These are phyloP conservation scores for Sphagnum fallax DNA, from an alignment of 228 moss, liverwort and hornwort species.

Conservation along the genomic window DNA sequence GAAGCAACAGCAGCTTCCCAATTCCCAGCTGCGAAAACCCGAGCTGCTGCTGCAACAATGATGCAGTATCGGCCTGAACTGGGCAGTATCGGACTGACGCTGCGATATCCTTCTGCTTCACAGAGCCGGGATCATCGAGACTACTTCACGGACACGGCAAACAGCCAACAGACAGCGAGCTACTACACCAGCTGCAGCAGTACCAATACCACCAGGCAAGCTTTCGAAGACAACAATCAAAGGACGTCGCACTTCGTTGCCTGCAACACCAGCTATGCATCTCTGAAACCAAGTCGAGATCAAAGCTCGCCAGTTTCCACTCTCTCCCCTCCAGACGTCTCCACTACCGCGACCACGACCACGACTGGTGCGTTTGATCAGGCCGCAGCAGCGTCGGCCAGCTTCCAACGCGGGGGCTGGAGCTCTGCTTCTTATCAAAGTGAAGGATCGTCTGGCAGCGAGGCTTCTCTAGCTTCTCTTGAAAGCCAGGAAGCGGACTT, in stretches of 20 bases:
- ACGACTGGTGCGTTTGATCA: constrained; percentile 1
- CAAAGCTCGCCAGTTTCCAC: constrained; percentile 47
- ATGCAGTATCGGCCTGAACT: constrained; percentile 58
- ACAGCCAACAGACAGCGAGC: constrained; percentile 30
- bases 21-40: no score
- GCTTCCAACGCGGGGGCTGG: constrained; percentile 28
- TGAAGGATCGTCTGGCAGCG: constrained; percentile 34
- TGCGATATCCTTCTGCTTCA: constrained; percentile 23
- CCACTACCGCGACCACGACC: constrained; percentile 9
- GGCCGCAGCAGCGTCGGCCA: constrained; percentile 35
- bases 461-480: constrained; percentile 25
- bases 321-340: constrained; percentile 41
- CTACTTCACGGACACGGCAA: constrained; percentile 34
- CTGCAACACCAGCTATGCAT: no score
- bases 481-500: constrained; percentile 27
- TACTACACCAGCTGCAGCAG: constrained; percentile 6
- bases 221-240: no score
- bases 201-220: no score
- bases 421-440: constrained; percentile 37
- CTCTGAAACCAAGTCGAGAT: not conserved
- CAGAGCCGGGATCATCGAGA: constrained; percentile 25
- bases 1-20: no score
- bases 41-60: constrained; percentile 27
- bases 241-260: no score
- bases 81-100: constrained; percentile 44